Evolutionary conservation across 257 asterid genomes (phyloP), one percentile per base, ranked within the genome.

Genomic region (Verbascum thapsus): DNA sequence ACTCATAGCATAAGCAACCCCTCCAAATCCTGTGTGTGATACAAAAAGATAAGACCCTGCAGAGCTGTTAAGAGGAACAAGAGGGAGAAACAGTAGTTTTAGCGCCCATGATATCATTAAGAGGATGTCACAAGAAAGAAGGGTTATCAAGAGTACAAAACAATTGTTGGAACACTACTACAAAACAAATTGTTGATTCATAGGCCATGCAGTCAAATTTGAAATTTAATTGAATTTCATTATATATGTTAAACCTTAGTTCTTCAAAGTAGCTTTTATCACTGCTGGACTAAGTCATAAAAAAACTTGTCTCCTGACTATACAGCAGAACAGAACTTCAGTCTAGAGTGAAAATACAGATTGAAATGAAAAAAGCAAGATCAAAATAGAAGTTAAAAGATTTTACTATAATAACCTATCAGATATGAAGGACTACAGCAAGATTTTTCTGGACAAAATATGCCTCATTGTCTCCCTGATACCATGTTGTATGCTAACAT

Each of bases 11-110:
- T 91, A 91, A 23, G 98, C 82, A 81, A 91, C 91, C 77, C 97
- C 97, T 64, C 98, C 98, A 72, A 84, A 88, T 78, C 98, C 97
- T 63, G 98, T 91, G 92, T 91, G 98, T 56, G 98, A 88, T 78
- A 91, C 88, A 79, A 81, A 91, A 59, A 91, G 97, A 80, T 91
- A 91, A 66, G 96, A 85, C 74, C 95, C 96, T 74, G 96, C 97
- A 53, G 85, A 66, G 78, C 96, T 88, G 85, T 69, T 70, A 37
- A 67, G 66, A 70, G 63, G 53, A 38, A 67, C 72, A 64, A 72
- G 41, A 65, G 44, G 22, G 20, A 22, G 26, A 64, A 60, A 40
- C 44, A 40, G 43, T 74, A 40, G 70, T 40, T 69, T 73, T 50
- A 80, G 81, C 49, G 39, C 47, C 66, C 60, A 68, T 42, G 60